Evolutionary conservation across 176 grass and related monocot species (phyloP).

Genomic region (Rhynchospora pubera): DNA sequence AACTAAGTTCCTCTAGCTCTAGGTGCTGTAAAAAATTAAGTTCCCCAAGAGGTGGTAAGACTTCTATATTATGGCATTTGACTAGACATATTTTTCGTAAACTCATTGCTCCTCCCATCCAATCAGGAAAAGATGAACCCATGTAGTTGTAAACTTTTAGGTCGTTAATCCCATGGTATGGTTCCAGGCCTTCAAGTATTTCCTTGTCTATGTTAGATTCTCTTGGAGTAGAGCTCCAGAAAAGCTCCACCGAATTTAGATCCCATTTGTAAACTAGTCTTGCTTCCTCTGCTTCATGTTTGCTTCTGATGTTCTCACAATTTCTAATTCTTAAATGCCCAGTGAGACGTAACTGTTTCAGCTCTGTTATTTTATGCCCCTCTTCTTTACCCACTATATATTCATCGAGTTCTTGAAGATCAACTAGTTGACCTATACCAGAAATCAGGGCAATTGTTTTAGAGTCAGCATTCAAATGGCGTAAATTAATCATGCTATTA

Average conservation of each 20-base stretch:
- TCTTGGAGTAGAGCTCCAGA: background rate
- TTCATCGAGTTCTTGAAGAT: slow-evolving; percentile 26
- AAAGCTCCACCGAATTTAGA: slow-evolving; percentile 28
- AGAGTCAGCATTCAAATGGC: slow-evolving; percentile 23
- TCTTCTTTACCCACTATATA: slow-evolving; percentile 25
- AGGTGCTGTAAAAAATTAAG: slow-evolving; percentile 27
- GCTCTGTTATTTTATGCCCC: slow-evolving; percentile 21
- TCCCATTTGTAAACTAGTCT: slow-evolving; percentile 5
- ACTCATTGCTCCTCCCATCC: slow-evolving; percentile 22
- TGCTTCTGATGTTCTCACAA: no score
- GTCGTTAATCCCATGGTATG: slow-evolving; percentile 28
- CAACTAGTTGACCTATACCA: slow-evolving; percentile 7
- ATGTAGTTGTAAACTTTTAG: slow-evolving; percentile 35
- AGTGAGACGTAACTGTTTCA: no score
- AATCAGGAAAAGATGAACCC: slow-evolving; percentile 30
- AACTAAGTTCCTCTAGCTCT: slow-evolving; percentile 24
- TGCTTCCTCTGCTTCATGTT: no score
- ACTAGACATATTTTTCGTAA: slow-evolving; percentile 24
- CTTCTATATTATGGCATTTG: slow-evolving; percentile 24
- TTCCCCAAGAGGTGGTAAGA: slow-evolving; percentile 42
- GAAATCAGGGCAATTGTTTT: slow-evolving; percentile 31
- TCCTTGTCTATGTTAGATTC: slow-evolving; percentile 2
- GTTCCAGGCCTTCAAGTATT: slow-evolving; percentile 28
- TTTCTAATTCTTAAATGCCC: no score
- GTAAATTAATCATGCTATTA: no score